Evolutionary conservation across 768 basidiomycete species (phyloP).

Genomic region (Leccinum fibrillosum): DNA sequence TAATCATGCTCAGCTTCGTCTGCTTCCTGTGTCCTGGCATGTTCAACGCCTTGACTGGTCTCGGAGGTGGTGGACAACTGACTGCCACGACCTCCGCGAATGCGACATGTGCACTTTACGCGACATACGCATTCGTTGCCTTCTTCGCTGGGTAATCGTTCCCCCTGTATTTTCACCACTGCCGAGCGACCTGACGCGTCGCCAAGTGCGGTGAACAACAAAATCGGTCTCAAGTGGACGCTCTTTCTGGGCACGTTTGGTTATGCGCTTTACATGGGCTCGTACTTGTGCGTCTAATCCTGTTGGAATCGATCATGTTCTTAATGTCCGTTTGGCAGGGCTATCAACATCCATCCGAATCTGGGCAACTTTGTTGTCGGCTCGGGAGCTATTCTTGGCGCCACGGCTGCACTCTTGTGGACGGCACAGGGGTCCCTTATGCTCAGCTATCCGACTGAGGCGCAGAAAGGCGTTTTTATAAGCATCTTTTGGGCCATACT

Average conservation of each 20-base stretch:
- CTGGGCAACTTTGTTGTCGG: slow-evolving; percentile 63
- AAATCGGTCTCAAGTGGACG: slow-evolving; percentile 66
- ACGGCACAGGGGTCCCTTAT: slow-evolving; percentile 81
- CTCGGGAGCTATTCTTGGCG: slow-evolving; percentile 70
- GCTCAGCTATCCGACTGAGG: slow-evolving; percentile 77
- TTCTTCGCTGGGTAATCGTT: slow-evolving; percentile 62
- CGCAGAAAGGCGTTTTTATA: slow-evolving; percentile 70
- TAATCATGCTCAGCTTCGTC: slow-evolving; percentile 64
- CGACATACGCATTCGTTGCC: slow-evolving; percentile 52
- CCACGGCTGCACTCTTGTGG: slow-evolving; percentile 74
- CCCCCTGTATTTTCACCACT: too few relatives aligned
- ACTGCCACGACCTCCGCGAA: slow-evolving; percentile 65
- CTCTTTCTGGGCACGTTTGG: slow-evolving; percentile 69
- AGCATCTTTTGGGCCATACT: slow-evolving; percentile 80
- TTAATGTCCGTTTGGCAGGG: too few relatives aligned
- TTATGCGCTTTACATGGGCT: slow-evolving; percentile 71
- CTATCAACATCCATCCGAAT: slow-evolving; percentile 56
- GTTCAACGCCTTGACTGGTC: slow-evolving; percentile 73
- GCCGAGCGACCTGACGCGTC: not conserved
- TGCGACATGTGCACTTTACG: slow-evolving; percentile 65
- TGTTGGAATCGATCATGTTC: not conserved
- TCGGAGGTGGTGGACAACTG: slow-evolving; percentile 75
- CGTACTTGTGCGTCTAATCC: slow-evolving; percentile 52
- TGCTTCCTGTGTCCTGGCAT: slow-evolving; percentile 59
- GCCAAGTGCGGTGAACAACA: slow-evolving; percentile 71